phyloP scores from a whole-genome alignment of 495 filamentous ascomycete genomes.

The Hypoxylon rickii region DNA sequence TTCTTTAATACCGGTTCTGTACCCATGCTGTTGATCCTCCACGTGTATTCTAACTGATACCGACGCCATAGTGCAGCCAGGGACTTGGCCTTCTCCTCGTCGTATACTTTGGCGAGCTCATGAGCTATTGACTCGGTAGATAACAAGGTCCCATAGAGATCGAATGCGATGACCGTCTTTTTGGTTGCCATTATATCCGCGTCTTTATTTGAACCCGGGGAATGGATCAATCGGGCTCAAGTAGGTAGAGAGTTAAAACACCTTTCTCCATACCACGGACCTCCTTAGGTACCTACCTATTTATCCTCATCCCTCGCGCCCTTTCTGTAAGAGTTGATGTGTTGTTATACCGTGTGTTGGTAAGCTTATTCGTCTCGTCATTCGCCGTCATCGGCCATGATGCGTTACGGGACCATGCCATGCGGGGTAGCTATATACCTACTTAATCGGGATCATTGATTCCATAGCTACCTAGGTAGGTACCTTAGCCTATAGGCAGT shows the following conservation, averaged over 20 bases:
- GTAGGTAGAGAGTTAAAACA: neutral
- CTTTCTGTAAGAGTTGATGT: too few relatives aligned
- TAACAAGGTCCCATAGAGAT: constrained; percentile 75
- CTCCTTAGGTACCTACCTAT: too few relatives aligned
- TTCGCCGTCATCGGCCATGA: neutral
- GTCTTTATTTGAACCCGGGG: neutral
- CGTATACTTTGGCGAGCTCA: constrained; percentile 56
- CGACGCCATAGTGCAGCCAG: constrained; percentile 60
- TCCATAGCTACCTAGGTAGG: too few relatives aligned
- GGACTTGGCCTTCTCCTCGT: constrained; percentile 54
- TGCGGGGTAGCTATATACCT: constrained; percentile 34
- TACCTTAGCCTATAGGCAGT: too few relatives aligned
- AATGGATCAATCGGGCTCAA: constrained; percentile 19
- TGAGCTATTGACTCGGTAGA: constrained; percentile 69
- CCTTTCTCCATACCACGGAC: neutral
- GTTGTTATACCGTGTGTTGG: too few relatives aligned
- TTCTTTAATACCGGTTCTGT: constrained; percentile 27
- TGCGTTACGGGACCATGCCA: constrained; percentile 4
- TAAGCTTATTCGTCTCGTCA: constrained; percentile 13
- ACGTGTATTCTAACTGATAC: constrained; percentile 80
- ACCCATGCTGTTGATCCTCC: constrained; percentile 83
- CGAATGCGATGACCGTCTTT: constrained; percentile 67
- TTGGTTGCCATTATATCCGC: constrained; percentile 21
- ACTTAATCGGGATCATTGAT: too few relatives aligned
- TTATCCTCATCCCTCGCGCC: neutral